Base-by-base conservation (phyloP, 768 basidiomycete genomes). In the Suillus subaureus region DNA sequence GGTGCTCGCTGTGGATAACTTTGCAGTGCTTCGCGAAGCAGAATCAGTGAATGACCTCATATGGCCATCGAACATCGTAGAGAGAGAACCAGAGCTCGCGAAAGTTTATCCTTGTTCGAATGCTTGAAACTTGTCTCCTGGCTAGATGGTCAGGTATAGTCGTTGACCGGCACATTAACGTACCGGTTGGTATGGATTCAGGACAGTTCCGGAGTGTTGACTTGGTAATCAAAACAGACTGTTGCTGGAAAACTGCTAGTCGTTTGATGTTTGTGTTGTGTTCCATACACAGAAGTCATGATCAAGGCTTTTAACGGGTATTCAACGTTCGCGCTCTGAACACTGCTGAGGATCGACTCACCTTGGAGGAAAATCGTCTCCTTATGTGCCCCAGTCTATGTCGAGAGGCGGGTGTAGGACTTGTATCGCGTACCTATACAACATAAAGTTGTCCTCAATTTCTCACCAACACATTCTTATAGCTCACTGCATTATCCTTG, bases 61-160 rank as follows among this genome's bases (percentile, higher is more conserved):
- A 23, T 71, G 69, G 31, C 71, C 69, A 63, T 72, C 75, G 63
- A 75, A 73, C n/a, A 75, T 39, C 0, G 73, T 75, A 33, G 49
- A 61, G 16, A 64, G 58, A 1, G 74, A 72, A 23, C 18, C 28
- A 4, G 67, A 58, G 28, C 63, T 67, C 54, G 61, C 64, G 2
- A 51, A 39, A 21, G 21, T 18, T 3, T 62, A 26, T 33, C 42
- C 35, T 33, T 61, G 33, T 35, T 12, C 16, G 52, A 35, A 51
- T 42, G 56, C 35, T 56, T 31, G n/a, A 57, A 58, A 26, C n/a
- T 21, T 11, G 62, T 40, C 47, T 63, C n/a, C 62, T 63, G 49
- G 35, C 37, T 18, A 26, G 56, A 57, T 23, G 37, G 15, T 39
- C n/a, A 16, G 37, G 56, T 2, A 33, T 54, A 33, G 51, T 61